Evolutionary conservation across 2,329 filamentous ascomycete genomes (phyloP).

Genomic region (Rhinocladiella similis): DNA sequence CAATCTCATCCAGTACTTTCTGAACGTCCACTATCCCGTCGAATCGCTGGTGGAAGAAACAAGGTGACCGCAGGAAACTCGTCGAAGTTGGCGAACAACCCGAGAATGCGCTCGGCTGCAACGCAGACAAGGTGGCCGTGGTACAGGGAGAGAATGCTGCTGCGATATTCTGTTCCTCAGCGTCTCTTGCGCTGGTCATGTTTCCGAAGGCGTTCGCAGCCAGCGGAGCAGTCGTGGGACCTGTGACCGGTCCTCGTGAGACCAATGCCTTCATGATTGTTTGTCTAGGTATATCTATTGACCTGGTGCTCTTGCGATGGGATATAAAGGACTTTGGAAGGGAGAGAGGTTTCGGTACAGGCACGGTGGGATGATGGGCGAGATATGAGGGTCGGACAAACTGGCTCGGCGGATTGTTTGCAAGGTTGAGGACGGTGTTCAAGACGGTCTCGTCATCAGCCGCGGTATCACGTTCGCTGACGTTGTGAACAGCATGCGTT

Average conservation of each 20-base stretch:
- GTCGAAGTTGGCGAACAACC: conserved; percentile 48
- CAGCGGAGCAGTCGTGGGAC: conserved; percentile 52
- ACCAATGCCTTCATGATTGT: conserved; percentile 81
- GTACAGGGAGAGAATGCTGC: conserved; percentile 60
- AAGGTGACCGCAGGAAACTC: conserved; percentile 81
- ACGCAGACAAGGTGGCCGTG: conserved; percentile 56
- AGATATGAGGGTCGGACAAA: conserved; percentile 32
- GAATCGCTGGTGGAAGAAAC: conserved; percentile 97
- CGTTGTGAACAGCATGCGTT: conserved; percentile 27
- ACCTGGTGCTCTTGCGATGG: conserved; percentile 55
- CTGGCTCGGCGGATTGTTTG: conserved; percentile 26
- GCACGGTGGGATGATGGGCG: conserved; percentile 31
- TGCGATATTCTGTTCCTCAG: conserved; percentile 37
- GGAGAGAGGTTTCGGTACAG: conserved; percentile 38
- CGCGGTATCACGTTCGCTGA: conserved; percentile 24
- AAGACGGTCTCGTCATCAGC: conserved; percentile 20
- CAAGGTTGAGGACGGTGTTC: conserved; percentile 22
- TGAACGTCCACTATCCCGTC: conserved; percentile 95
- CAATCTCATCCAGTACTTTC: conserved; percentile 92
- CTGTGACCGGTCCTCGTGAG: conserved; percentile 58
- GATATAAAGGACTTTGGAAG: conserved; percentile 37
- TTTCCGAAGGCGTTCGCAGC: conserved; percentile 13
- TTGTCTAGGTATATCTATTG: conserved; percentile 72
- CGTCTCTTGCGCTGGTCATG: conserved; percentile 6
- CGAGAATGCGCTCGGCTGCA: conserved; percentile 46